Evolutionary conservation across 176 grass and related monocot genomes (phyloP), one percentile per base, ranked within the genome.

Genomic region (Hsuehochloa calcarea): DNA sequence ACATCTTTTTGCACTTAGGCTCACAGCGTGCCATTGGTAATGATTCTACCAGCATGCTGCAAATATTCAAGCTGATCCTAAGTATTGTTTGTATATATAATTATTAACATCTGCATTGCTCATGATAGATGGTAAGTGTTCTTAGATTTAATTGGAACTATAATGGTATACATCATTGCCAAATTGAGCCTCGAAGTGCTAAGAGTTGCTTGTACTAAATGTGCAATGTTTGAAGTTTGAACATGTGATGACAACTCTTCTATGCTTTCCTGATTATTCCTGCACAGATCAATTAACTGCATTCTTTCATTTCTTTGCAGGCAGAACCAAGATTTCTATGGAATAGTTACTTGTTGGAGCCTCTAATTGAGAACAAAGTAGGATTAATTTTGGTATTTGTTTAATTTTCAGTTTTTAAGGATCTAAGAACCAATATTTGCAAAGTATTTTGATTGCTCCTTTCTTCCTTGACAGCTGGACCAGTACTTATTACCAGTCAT

Each of bases 261-360:
- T 79, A 34, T 22, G 6, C 54, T 61, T 62, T 44, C 39, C 13
- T 26, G 29, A 54, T 34, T 38, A 39, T 5, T 74, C 8, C 20
- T 88, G 66, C 35, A 49, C n/a, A 72, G 19, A 31, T 77, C n/a
- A 65, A 37, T 69, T 66, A 41, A 59, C n/a, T 82, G 22, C 17
- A 70, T 34, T 34, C 31, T 34, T 34, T 34, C 2, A 34, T 34
- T 71, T 22, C 74, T 80, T 79, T 91, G 31, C 92, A 97, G 95
- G 88, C 92, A 73, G 92, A 97, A 80, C 90, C 78, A 50, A 97
- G 95, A 89, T 97, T 97, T 93, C 85, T 97, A 20, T 94, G 95
- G 95, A 97, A 97, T 61, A 74, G 88, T 80, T 93, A 91, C 77
- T 85, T 97, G 90, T 79, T 97, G 92, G 95, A 97, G 80, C 81